phyloP scores from a whole-genome alignment of 805 yeast genomes.

The Myxozyma geophila region DNA sequence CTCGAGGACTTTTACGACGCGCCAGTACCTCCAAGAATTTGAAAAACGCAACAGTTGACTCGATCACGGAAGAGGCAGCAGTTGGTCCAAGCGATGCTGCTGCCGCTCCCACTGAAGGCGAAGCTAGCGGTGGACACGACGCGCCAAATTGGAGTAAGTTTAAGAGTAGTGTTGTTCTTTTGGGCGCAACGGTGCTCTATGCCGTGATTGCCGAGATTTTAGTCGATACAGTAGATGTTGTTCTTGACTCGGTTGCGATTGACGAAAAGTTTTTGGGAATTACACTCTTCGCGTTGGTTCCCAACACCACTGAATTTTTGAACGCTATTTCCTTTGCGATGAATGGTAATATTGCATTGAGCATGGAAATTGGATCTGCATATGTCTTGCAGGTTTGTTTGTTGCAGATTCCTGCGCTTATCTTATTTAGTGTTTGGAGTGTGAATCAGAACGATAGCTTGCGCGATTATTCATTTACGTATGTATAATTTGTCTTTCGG shows the following conservation, averaged over 20 bases:
- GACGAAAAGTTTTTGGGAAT: conserved; percentile 90
- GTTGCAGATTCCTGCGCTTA: conserved; percentile 89
- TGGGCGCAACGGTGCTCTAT: conserved; percentile 83
- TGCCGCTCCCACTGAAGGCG: conserved; percentile 36
- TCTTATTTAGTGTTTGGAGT: conserved; percentile 51
- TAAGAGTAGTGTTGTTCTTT: conserved; percentile 79
- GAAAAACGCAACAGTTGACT: conserved; percentile 11
- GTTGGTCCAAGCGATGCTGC: conserved; percentile 19
- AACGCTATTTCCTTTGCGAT: conserved; percentile 97
- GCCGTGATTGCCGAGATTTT: conserved; percentile 93
- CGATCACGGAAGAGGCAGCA: conserved; percentile 2
- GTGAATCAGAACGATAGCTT: conserved; percentile 37
- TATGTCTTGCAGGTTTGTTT: conserved; percentile 95
- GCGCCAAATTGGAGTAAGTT: conserved; percentile 95
- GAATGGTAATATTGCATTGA: conserved; percentile 92
- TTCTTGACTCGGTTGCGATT: conserved; percentile 75
- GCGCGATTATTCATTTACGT: conserved; percentile 37
- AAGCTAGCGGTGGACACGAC: conserved; percentile 75
- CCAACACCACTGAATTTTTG: conserved; percentile 94
- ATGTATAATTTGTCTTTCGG: conserved; percentile 1
- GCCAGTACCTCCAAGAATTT: background rate
- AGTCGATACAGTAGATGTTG: conserved; percentile 90
- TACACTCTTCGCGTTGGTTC: conserved; percentile 93
- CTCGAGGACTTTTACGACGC: conserved; percentile 19
- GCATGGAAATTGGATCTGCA: conserved; percentile 98